Evolutionary conservation across 805 yeast genomes (phyloP), one percentile per base, ranked within the genome.

Genomic region (Ogataea henricii): DNA sequence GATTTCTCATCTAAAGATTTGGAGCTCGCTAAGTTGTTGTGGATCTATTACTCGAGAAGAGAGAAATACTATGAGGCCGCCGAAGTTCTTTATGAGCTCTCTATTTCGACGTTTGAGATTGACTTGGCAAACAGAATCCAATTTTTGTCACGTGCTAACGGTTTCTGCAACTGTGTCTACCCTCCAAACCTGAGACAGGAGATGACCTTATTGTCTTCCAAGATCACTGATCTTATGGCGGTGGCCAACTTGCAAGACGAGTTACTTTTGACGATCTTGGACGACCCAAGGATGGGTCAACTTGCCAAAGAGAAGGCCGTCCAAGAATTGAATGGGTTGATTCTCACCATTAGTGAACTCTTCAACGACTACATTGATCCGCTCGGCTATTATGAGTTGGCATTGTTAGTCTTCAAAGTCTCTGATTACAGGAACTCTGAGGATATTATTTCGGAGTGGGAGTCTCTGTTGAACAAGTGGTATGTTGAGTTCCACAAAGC

Each of bases 361-460:
- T 92, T 83, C 72, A 92, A 94, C 68, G 85, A 81, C 53, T 92
- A 77, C 66, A 89, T 96, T 10, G 91, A 87, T 58, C 96, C 96
- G 20, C 71, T 91, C 51, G 92, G 92, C 6, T 92, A 91, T 62
- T 83, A 84, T 66, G 96, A 88, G 56, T 73, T 92, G 43, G 86
- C 96, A 52, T 73, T 91, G 49, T 67, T 81, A 34, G 83, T 90
- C 13, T 88, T 87, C 73, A 87, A 88, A 61, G 79, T 86, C 12
- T 83, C 97, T 2, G 97, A 92, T 61, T 85, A 85, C 66, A 81
- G 92, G 60, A 88, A 88, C 59, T 76, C 83, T 10, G 96, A 88
- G 55, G 96, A 88, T 63, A 86, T 92, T 45, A 69, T 82, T 55
- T 78, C 82, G 46, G 82, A 90, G 66, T 92, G 97, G 96, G 82